Conservation (phyloP, 1,139 yeast genomes). For the Blastobotrys aristatus region DNA sequence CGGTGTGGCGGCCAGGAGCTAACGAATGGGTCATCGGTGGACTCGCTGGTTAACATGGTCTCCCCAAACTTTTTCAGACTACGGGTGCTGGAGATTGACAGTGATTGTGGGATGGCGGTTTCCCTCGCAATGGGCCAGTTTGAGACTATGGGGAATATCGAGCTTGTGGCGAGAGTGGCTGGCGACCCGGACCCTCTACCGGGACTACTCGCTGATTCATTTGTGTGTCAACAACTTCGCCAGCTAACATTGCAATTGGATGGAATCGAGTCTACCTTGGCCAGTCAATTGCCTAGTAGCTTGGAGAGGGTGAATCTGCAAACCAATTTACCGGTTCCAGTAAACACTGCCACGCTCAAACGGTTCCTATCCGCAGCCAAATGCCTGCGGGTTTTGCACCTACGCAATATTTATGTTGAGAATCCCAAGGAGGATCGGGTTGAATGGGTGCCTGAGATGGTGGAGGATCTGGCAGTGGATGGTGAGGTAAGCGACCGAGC, state of each 20-base stretch:
- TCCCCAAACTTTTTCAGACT: neutral
- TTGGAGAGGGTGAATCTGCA: neutral
- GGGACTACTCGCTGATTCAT: neutral
- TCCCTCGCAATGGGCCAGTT: neutral
- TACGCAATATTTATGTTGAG: neutral
- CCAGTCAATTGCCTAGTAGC: neutral
- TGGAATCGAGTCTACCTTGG: neutral
- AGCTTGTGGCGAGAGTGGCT: neutral
- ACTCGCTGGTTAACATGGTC: slow-evolving; percentile 1
- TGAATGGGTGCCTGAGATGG: neutral
- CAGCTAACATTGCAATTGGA: neutral
- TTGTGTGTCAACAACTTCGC: neutral
- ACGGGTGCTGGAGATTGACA: neutral
- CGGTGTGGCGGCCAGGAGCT: neutral
- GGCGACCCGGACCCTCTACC: neutral
- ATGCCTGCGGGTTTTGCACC: neutral
- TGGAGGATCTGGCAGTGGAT: neutral
- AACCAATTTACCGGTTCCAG: neutral
- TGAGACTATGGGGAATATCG: slow-evolving; percentile 2
- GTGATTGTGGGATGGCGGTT: neutral
- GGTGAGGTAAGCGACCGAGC: neutral
- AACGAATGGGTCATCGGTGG: neutral
- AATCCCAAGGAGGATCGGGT: neutral
- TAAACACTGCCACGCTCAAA: neutral
- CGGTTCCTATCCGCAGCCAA: neutral